These are phyloP conservation scores for Gymnopilus junonius DNA, from an alignment of 768 basidiomycete species.

Conservation along the genomic window DNA sequence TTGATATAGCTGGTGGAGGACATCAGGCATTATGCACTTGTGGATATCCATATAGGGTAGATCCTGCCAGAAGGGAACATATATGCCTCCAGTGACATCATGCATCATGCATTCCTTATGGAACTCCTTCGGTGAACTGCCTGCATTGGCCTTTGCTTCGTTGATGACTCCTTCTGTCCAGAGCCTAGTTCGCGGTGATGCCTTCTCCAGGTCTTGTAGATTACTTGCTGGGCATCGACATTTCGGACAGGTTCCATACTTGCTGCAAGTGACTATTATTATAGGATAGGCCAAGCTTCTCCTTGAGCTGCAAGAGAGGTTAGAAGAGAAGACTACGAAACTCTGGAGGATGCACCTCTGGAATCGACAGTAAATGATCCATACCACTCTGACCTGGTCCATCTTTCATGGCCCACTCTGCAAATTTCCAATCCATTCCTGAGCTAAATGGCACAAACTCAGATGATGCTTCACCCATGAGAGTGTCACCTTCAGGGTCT, in stretches of 20 bases:
- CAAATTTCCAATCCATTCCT: background rate
- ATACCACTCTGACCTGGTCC: background rate
- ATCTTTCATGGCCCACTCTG: background rate
- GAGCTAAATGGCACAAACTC: background rate
- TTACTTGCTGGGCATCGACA: constrained; percentile 10
- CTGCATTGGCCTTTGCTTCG: background rate
- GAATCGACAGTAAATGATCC: background rate
- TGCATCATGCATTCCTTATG: constrained; percentile 9
- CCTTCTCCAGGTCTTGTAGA: background rate
- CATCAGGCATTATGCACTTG: constrained; percentile 18
- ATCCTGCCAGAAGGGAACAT: constrained; percentile 17
- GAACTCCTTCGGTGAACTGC: background rate
- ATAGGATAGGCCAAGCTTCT: too few species aligned
- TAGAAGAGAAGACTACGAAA: background rate
- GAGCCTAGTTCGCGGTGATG: background rate
- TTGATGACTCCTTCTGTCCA: constrained; percentile 4
- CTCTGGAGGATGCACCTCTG: background rate
- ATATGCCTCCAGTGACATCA: constrained; percentile 9
- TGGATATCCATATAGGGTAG: constrained; percentile 18
- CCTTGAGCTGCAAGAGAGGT: background rate
- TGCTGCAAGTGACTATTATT: constrained; percentile 26
- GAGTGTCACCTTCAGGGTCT: background rate
- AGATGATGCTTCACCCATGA: background rate
- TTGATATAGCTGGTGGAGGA: constrained; percentile 22
- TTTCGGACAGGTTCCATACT: constrained; percentile 21